Evolutionary conservation across 2,329 filamentous ascomycete genomes (phyloP).

Genomic region (Ophiocordyceps camponoti-saundersi): DNA sequence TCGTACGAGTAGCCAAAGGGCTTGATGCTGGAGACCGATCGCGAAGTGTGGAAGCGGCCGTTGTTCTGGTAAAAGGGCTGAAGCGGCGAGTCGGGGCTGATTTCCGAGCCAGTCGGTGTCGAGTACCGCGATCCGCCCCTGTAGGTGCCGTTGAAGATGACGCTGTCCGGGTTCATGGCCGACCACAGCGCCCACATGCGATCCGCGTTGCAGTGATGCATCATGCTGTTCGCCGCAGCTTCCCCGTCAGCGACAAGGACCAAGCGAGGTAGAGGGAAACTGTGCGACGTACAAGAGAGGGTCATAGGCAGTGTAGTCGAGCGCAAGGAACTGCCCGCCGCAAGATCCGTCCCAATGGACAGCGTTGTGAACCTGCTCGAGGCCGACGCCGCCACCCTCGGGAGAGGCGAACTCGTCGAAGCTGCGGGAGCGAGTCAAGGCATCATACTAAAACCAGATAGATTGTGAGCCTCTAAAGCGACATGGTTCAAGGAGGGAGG

Average conservation of each 20-base stretch:
- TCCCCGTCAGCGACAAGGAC: background rate
- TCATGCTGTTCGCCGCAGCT: conserved; percentile 13
- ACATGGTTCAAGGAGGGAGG: background rate
- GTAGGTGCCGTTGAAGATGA: conserved; percentile 19
- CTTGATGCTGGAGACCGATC: conserved; percentile 14
- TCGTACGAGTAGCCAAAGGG: conserved; percentile 22
- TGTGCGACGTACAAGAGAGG: conserved; percentile 21
- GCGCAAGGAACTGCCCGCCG: conserved; percentile 21
- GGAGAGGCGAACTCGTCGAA: conserved; percentile 19
- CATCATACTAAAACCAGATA: conserved; percentile 17
- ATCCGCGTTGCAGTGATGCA: conserved; percentile 42
- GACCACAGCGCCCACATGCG: conserved; percentile 44
- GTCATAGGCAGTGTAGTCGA: conserved; percentile 26
- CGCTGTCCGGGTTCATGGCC: conserved; percentile 19
- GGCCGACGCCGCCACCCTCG: conserved; percentile 17
- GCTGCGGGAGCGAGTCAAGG: conserved; percentile 17
- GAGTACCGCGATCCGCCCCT: conserved; percentile 18
- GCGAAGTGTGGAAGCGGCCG: conserved; percentile 24
- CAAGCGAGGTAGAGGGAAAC: background rate
- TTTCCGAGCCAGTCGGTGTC: conserved; percentile 19
- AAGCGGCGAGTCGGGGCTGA: conserved; percentile 27
- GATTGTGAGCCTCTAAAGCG: background rate
- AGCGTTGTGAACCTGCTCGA: conserved; percentile 25
- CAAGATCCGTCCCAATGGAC: conserved; percentile 24
- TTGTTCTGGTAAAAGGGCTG: conserved; percentile 29